These are phyloP conservation scores for Phytopythium montanum DNA, from an alignment of 352 stramenopile species.

Conservation along the genomic window DNA sequence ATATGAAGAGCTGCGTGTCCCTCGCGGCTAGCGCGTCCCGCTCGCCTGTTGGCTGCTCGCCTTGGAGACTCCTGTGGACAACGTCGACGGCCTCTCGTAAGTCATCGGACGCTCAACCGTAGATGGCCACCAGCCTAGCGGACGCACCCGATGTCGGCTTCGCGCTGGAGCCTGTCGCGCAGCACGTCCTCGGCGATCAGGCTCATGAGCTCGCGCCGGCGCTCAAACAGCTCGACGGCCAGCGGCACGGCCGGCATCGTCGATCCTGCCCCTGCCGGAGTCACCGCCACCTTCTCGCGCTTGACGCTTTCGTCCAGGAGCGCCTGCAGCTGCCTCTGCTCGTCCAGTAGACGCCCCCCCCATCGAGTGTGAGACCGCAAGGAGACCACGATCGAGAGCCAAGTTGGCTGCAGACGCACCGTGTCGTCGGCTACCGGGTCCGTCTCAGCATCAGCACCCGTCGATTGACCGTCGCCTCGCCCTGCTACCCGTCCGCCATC, in stretches of 20 bases:
- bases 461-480: neutral
- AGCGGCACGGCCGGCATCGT: slow-evolving; percentile 14
- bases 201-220: slow-evolving; percentile 59
- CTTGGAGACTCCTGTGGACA: neutral
- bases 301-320: slow-evolving; percentile 62
- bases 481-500: neutral
- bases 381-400: neutral
- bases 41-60: slow-evolving; percentile 13
- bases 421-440: slow-evolving; percentile 22
- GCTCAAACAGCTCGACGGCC: slow-evolving; percentile 61
- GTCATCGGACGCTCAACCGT: no score
- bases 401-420: slow-evolving; percentile 14
- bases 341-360: neutral
- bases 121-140: no score
- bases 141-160: slow-evolving; percentile 49
- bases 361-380: neutral
- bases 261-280: slow-evolving; percentile 23
- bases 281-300: slow-evolving; percentile 49
- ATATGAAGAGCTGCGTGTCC: slow-evolving; percentile 75
- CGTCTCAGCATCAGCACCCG: slow-evolving; percentile 3
- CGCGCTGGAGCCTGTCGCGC: slow-evolving; percentile 56
- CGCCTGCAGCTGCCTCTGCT: slow-evolving; percentile 43
- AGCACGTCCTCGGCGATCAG: slow-evolving; percentile 71
- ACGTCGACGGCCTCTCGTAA: no score
- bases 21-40: slow-evolving; percentile 62